Conservation (phyloP, 345 rosid species). For the Brassica rapa region DNA sequence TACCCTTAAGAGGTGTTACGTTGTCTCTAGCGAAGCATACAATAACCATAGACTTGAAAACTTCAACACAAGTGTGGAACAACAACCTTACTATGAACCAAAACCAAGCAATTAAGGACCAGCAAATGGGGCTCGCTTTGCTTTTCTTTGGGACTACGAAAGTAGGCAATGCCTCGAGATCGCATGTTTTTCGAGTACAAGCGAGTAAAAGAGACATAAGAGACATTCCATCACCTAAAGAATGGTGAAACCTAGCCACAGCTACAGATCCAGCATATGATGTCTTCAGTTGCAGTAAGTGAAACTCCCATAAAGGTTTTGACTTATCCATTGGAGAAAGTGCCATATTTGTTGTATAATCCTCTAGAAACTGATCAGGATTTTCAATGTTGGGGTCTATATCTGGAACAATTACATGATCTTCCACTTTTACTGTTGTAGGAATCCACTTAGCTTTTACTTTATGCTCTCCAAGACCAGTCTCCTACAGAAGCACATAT, state of each 20-base stretch:
- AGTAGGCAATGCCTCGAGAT: neutral
- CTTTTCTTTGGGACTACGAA: neutral
- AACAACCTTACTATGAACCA: conserved; percentile 44
- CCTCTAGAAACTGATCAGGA: conserved; percentile 3
- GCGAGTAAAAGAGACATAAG: conserved; percentile 5
- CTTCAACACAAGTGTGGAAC: conserved; percentile 57
- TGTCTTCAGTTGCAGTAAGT: conserved; percentile 4
- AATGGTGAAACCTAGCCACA: neutral
- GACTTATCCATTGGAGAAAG: conserved; percentile 9
- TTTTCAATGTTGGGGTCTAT: conserved; percentile 2
- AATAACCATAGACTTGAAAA: conserved; percentile 38
- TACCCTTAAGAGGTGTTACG: conserved; percentile 44
- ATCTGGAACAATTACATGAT: conserved; percentile 3
- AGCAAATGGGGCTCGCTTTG: neutral
- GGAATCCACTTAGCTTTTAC: conserved; percentile 7
- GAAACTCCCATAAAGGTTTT: conserved; percentile 9
- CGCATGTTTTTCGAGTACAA: neutral
- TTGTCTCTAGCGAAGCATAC: conserved; percentile 40
- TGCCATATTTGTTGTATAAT: neutral
- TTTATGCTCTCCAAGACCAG: neutral
- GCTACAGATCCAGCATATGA: conserved; percentile 9
- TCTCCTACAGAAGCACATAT: neutral
- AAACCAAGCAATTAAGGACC: conserved; percentile 21
- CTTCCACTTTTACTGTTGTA: neutral
- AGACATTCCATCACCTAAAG: conserved; percentile 10